phyloP scores from a whole-genome alignment of 2,329 filamentous ascomycete genomes.

The Periconia digitata region DNA sequence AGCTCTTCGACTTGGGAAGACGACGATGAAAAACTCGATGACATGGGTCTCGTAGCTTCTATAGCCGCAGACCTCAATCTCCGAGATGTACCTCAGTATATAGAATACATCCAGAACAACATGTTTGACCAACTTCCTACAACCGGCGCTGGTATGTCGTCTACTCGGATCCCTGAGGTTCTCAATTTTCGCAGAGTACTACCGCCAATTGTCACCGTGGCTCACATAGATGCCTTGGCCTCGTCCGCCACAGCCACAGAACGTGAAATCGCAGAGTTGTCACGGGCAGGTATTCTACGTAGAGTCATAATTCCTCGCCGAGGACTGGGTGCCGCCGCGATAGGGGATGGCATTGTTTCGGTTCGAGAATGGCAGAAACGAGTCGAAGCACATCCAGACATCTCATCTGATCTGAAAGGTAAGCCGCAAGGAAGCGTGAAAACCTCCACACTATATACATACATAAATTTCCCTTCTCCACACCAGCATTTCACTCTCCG shows the following conservation, averaged over 20 bases:
- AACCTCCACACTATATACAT: background rate
- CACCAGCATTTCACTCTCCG: background rate
- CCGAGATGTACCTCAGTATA: slow-evolving; percentile 64
- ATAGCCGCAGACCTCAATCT: slow-evolving; percentile 60
- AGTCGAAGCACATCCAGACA: slow-evolving; percentile 22
- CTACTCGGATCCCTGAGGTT: slow-evolving; percentile 63
- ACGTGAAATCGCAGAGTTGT: slow-evolving; percentile 65
- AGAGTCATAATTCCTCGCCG: slow-evolving; percentile 65
- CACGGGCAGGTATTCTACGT: slow-evolving; percentile 59
- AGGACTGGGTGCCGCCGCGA: slow-evolving; percentile 57
- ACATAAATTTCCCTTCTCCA: background rate
- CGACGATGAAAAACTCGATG: slow-evolving; percentile 56
- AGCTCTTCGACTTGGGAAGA: background rate
- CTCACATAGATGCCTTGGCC: slow-evolving; percentile 67
- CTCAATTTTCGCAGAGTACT: slow-evolving; percentile 62
- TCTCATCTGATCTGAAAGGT: slow-evolving; percentile 43
- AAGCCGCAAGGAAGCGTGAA: slow-evolving; percentile 1
- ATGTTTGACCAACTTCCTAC: slow-evolving; percentile 69
- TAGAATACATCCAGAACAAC: slow-evolving; percentile 60
- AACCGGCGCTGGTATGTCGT: slow-evolving; percentile 62
- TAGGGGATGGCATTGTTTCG: slow-evolving; percentile 67
- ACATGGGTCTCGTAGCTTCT: slow-evolving; percentile 59
- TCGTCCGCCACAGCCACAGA: slow-evolving; percentile 65
- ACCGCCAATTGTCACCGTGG: slow-evolving; percentile 65
- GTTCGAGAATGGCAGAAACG: slow-evolving; percentile 50